Evolutionary conservation across 2,329 filamentous ascomycete genomes (phyloP).

Genomic region (Magnaporthales sp.): DNA sequence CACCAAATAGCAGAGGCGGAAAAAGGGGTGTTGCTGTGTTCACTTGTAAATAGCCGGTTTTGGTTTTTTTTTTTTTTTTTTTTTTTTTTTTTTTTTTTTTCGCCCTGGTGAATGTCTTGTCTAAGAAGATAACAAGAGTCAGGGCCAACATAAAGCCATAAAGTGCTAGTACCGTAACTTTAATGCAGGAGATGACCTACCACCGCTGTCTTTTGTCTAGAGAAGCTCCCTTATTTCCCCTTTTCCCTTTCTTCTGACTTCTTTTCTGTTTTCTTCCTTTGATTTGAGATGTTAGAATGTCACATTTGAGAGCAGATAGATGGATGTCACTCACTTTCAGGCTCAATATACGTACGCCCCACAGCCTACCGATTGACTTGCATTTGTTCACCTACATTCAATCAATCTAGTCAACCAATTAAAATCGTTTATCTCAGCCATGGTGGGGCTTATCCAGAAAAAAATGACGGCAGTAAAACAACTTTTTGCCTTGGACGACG

Average conservation of each 20-base stretch:
- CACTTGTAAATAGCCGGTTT: background rate
- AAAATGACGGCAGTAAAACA: background rate
- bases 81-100: background rate
- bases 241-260: too few relatives aligned
- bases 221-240: too few relatives aligned
- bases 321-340: background rate
- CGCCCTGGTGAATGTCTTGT: too few relatives aligned
- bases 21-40: background rate
- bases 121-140: too few relatives aligned
- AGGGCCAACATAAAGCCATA: too few relatives aligned
- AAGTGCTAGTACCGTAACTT: too few relatives aligned
- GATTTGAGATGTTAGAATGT: background rate
- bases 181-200: too few relatives aligned
- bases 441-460: background rate
- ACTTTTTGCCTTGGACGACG: background rate
- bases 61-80: background rate
- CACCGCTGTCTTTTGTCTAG: too few relatives aligned
- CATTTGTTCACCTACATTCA: background rate
- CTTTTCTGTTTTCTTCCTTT: background rate
- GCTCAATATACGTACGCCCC: too few relatives aligned
- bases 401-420: background rate
- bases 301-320: too few relatives aligned
- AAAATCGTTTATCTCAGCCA: background rate
- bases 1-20: background rate
- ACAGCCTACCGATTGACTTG: too few relatives aligned